These are phyloP conservation scores for Cladosporium sp. DNA, from an alignment of 2,329 filamentous ascomycete species.

Conservation along the genomic window DNA sequence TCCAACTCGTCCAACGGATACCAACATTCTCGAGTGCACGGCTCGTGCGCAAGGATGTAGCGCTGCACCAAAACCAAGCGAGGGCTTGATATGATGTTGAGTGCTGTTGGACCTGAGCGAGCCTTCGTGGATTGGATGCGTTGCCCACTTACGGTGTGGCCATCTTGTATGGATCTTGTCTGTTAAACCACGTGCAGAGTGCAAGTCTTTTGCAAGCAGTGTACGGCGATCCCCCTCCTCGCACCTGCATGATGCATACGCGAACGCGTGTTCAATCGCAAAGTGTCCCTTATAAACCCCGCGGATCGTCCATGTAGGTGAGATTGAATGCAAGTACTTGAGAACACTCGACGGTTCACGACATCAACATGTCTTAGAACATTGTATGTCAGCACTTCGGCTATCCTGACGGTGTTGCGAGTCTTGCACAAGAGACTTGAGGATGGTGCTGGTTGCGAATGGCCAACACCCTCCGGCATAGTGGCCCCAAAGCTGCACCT, in stretches of 20 bases:
- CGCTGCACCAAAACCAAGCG: conserved; percentile 4
- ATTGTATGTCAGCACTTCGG: not conserved
- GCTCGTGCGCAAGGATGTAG: conserved; percentile 16
- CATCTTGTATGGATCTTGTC: not conserved
- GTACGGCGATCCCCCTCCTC: not conserved
- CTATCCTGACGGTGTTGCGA: not conserved
- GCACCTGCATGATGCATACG: not conserved
- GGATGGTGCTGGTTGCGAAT: not conserved
- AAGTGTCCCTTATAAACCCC: not conserved
- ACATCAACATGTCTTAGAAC: not conserved
- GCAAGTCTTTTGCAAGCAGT: not conserved
- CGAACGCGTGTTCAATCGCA: not conserved
- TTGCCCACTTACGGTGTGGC: not conserved
- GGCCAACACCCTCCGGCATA: not conserved
- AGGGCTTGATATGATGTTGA: not conserved
- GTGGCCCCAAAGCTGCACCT: not conserved
- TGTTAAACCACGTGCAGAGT: not conserved
- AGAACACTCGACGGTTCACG: not conserved
- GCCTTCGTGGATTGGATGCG: not conserved
- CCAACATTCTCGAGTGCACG: conserved; percentile 8
- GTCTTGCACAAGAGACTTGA: not conserved
- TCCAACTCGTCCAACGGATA: conserved; percentile 13
- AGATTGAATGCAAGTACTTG: not conserved
- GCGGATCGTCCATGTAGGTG: conserved; percentile 1
- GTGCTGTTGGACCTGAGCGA: not conserved